Evolutionary conservation across 768 basidiomycete species (phyloP).

Genomic region (Rhizopogon rudus): DNA sequence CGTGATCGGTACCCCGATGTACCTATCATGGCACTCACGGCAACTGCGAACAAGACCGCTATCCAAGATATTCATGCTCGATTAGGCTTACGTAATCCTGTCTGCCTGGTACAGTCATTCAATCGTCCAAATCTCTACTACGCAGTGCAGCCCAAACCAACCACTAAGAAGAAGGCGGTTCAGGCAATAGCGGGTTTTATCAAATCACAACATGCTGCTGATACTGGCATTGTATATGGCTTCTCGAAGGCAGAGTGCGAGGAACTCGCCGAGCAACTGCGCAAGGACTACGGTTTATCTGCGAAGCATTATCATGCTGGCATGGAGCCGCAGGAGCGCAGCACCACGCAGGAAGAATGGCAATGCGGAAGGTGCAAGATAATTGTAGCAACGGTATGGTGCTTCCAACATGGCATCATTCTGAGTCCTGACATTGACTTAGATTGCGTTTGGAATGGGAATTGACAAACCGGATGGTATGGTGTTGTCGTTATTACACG

Average conservation of each 20-base stretch:
- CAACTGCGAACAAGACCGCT: conserved; percentile 81
- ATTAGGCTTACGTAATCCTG: conserved; percentile 56
- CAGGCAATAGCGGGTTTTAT: conserved; percentile 71
- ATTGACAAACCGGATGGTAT: conserved; percentile 82
- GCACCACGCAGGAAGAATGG: conserved; percentile 66
- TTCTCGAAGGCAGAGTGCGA: conserved; percentile 71
- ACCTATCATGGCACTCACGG: conserved; percentile 95
- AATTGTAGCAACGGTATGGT: conserved; percentile 86
- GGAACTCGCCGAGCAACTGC: conserved; percentile 64
- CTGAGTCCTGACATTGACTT: conserved; percentile 5
- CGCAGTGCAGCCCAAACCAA: conserved; percentile 45
- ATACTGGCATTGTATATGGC: conserved; percentile 87
- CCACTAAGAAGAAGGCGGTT: conserved; percentile 37
- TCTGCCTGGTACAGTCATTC: conserved; percentile 73
- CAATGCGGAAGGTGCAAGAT: conserved; percentile 64
- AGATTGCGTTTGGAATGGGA: conserved; percentile 98
- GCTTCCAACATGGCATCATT: neutral
- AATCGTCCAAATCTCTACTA: conserved; percentile 93
- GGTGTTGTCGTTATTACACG: conserved; percentile 1
- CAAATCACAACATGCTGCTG: conserved; percentile 42
- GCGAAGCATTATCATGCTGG: conserved; percentile 87
- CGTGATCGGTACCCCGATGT: conserved; percentile 71
- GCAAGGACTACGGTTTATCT: conserved; percentile 48
- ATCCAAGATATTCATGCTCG: conserved; percentile 73
- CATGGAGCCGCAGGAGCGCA: conserved; percentile 59